These are phyloP conservation scores for Paspalum notatum DNA, from an alignment of 176 grass and related monocot genomes.

Conservation along the genomic window DNA sequence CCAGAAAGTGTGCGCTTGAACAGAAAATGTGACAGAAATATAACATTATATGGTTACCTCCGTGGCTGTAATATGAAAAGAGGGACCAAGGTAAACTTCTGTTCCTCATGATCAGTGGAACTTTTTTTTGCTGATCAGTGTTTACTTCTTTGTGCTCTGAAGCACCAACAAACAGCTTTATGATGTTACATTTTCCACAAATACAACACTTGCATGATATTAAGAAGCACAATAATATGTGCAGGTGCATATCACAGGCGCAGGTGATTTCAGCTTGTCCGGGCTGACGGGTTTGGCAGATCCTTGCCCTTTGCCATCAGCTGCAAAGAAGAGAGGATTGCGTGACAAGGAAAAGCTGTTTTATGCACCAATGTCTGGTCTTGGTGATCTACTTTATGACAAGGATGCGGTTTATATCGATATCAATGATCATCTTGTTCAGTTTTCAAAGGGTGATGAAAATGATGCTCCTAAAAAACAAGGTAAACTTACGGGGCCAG, in stretches of 20 bases:
- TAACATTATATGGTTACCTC: conserved; percentile 95
- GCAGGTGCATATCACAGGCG: conserved; percentile 95
- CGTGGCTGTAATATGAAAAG: conserved; percentile 99
- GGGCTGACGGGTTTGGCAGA: conserved; percentile 83
- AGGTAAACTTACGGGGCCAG: conserved; percentile 40
- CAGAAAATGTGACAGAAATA: conserved; percentile 92
- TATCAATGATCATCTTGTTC: conserved; percentile 98
- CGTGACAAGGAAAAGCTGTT: conserved; percentile 97
- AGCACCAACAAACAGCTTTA: background rate
- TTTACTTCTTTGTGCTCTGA: conserved; percentile 34
- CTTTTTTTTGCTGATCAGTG: conserved; percentile 16
- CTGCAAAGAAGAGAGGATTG: conserved; percentile 92
- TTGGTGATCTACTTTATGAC: conserved; percentile 96
- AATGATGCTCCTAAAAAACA: conserved; percentile 44
- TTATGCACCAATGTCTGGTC: conserved; percentile 98
- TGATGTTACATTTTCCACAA: background rate
- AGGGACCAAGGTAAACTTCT: conserved; percentile 71
- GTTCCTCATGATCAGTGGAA: conserved; percentile 18
- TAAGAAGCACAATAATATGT: conserved; percentile 33
- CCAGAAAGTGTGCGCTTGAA: conserved; percentile 68
- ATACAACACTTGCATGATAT: background rate
- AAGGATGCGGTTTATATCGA: conserved; percentile 95
- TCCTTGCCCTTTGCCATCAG: conserved; percentile 94
- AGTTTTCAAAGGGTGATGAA: conserved; percentile 85
- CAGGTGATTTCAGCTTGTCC: conserved; percentile 84